Evolutionary conservation across 805 yeast species (phyloP).

Genomic region (Ogataea glucozyma): DNA sequence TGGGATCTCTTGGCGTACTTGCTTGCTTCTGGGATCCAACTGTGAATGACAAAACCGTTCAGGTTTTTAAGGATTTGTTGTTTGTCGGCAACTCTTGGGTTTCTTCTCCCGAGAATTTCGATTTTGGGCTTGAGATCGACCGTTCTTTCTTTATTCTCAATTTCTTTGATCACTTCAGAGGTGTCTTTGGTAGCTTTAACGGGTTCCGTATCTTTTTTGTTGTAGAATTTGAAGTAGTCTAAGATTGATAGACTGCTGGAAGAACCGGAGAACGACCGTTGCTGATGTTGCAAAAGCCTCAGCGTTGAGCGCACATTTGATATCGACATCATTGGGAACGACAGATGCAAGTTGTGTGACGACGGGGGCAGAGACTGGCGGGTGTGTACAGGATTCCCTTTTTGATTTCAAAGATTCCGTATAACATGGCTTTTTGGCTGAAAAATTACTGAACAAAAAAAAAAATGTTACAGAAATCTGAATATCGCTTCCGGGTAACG

Average conservation of each 20-base stretch:
- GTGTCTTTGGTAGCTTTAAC: slow-evolving; percentile 26
- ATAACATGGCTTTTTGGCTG: background rate
- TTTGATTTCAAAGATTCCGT: background rate
- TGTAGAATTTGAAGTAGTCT: slow-evolving; percentile 37
- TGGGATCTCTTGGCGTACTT: slow-evolving; percentile 16
- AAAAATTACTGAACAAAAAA: background rate
- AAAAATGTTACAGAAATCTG: background rate
- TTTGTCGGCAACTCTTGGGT: slow-evolving; percentile 29
- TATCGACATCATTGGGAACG: slow-evolving; percentile 1
- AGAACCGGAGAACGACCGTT: slow-evolving; percentile 19
- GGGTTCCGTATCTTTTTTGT: slow-evolving; percentile 25
- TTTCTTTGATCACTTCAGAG: slow-evolving; percentile 32
- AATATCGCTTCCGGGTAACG: slow-evolving; percentile 5
- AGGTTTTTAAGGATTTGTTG: slow-evolving; percentile 24
- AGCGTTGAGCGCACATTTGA: slow-evolving; percentile 2
- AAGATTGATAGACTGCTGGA: slow-evolving; percentile 24
- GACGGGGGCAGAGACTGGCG: no score
- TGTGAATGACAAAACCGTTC: slow-evolving; percentile 32
- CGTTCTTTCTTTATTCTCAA: slow-evolving; percentile 25
- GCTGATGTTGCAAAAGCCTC: background rate
- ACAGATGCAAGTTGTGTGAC: no score
- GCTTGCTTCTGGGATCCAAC: slow-evolving; percentile 35
- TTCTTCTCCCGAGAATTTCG: slow-evolving; percentile 33
- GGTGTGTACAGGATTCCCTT: no score
- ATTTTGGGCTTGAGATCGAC: slow-evolving; percentile 21